Evolutionary conservation across 2,329 filamentous ascomycete species (phyloP).

Genomic region (Corniculantispora saksenae): DNA sequence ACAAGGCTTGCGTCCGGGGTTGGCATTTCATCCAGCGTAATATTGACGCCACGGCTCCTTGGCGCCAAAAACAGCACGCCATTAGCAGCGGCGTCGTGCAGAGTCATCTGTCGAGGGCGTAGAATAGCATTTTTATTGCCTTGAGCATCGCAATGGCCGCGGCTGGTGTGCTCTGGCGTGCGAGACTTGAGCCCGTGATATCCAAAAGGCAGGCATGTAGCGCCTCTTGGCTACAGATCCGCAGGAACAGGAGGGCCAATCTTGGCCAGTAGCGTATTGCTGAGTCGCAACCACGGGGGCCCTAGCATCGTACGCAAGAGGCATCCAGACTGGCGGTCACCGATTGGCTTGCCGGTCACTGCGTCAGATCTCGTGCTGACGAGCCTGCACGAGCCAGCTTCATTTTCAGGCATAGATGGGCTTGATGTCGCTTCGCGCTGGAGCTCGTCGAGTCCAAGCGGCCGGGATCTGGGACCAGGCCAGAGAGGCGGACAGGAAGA

Average conservation of each 20-base stretch:
- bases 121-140: not conserved
- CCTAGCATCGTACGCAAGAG: not conserved
- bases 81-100: not conserved
- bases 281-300: not conserved
- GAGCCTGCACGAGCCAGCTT: not conserved
- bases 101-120: not conserved
- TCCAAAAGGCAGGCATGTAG: no score
- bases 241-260: not conserved
- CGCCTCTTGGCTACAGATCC: no score
- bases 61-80: not conserved
- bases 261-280: not conserved
- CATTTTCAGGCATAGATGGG: not conserved
- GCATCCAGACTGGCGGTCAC: not conserved
- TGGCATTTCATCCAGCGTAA: not conserved
- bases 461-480: not conserved
- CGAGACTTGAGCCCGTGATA: no score
- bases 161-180: no score
- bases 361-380: not conserved
- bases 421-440: not conserved
- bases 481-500: not conserved
- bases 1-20: not conserved
- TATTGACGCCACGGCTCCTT: slow-evolving; percentile 9
- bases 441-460: not conserved
- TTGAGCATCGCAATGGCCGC: no score
- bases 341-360: not conserved